Conservation (phyloP, 1,284 basidiomycete species). For the Rhodofomes roseus region DNA sequence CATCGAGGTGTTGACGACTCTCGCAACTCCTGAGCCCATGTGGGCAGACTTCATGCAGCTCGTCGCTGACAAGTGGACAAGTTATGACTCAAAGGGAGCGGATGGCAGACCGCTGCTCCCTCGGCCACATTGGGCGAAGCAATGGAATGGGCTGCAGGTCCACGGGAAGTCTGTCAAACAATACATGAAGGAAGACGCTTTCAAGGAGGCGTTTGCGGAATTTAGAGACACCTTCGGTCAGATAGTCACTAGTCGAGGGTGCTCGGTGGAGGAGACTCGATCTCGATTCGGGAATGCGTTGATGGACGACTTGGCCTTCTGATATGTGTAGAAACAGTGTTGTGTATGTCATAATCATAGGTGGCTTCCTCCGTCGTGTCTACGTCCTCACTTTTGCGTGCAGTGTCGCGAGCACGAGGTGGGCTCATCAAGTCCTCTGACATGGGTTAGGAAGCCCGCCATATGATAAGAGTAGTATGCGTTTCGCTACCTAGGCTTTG, state of each 20-base stretch:
- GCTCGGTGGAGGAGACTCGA: conserved; percentile 7
- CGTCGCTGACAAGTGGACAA: conserved; percentile 13
- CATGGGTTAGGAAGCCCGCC: too few species aligned
- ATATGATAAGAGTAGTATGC: too few species aligned
- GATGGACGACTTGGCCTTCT: conserved; percentile 9
- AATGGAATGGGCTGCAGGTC: conserved; percentile 9
- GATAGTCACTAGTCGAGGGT: conserved; percentile 7
- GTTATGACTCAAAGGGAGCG: conserved; percentile 5
- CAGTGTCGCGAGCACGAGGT: too few species aligned
- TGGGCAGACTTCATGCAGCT: conserved; percentile 13
- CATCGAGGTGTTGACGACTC: conserved; percentile 15
- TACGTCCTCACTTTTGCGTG: too few species aligned
- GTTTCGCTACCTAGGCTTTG: too few species aligned
- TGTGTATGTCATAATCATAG: too few species aligned
- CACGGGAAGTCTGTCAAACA: conserved; percentile 8
- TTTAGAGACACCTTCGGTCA: conserved; percentile 8
- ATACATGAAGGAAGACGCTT: conserved; percentile 16
- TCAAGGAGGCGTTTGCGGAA: conserved; percentile 10
- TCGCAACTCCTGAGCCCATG: conserved; percentile 6
- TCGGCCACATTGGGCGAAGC: conserved; percentile 16
- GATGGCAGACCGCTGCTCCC: conserved; percentile 2
- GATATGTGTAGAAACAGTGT: background rate
- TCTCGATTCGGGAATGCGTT: conserved; percentile 9
- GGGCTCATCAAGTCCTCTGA: too few species aligned
- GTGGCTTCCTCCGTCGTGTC: too few species aligned